A percentile compares a stretch with the other conserved stretches of the same genome.
These are phyloP conservation scores for Colletotrichum sidae DNA, from an alignment of 2,329 filamentous ascomycete genomes.

Conservation along the genomic window DNA sequence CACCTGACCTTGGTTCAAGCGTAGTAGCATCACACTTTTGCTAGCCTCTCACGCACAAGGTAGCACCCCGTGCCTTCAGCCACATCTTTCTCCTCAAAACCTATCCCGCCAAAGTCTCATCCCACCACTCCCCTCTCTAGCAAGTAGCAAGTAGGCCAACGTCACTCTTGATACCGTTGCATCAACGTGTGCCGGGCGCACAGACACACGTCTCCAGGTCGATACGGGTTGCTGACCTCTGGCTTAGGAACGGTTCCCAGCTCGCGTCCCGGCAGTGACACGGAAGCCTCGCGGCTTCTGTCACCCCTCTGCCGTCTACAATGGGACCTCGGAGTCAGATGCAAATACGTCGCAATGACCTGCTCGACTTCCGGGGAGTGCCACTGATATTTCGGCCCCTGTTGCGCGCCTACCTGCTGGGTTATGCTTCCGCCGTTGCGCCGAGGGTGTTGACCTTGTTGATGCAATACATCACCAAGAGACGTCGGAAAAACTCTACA, in stretches of 20 bases:
- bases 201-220: conserved; percentile 13
- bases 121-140: background rate
- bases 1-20: conserved; percentile 9
- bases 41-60: conserved; percentile 2
- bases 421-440: conserved; percentile 69
- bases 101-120: conserved; percentile 15
- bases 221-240: conserved; percentile 30
- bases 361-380: conserved; percentile 46
- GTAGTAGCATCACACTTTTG: conserved; percentile 20
- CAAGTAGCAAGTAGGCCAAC: background rate
- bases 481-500: conserved; percentile 29
- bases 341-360: conserved; percentile 31
- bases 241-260: conserved; percentile 22
- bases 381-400: conserved; percentile 66
- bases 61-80: conserved; percentile 31
- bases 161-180: conserved; percentile 25
- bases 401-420: conserved; percentile 69
- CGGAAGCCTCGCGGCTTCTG: conserved; percentile 29
- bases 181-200: conserved; percentile 24
- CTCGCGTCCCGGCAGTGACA: conserved; percentile 25
- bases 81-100: conserved; percentile 14
- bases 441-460: conserved; percentile 68
- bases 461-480: conserved; percentile 59
- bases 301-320: conserved; percentile 47
- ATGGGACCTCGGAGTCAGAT: conserved; percentile 54